Conservation (phyloP, 176 grass and related monocot species). For the Triticum dicoccoides region DNA sequence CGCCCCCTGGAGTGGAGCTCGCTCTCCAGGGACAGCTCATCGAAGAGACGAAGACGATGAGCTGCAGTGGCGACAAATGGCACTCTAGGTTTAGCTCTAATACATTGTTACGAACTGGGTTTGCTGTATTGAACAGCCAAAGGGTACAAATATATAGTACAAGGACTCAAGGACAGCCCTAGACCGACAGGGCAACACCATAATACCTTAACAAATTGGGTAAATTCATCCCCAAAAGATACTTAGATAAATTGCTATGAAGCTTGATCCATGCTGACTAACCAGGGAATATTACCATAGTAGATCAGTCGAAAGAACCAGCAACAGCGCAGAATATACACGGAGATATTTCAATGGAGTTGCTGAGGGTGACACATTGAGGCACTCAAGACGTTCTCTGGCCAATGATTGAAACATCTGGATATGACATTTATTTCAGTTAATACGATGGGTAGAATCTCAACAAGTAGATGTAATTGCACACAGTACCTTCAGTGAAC, state of each 20-base stretch:
- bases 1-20: neutral
- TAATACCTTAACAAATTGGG: neutral
- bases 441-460: slow-evolving; percentile 30
- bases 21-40: neutral
- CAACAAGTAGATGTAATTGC: slow-evolving; percentile 25
- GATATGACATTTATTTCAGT: slow-evolving; percentile 49
- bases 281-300: slow-evolving; percentile 82
- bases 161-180: neutral
- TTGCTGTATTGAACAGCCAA: neutral
- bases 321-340: slow-evolving; percentile 77
- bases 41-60: neutral
- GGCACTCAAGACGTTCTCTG: slow-evolving; percentile 85
- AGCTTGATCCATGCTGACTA: slow-evolving; percentile 27
- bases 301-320: slow-evolving; percentile 83
- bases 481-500: slow-evolving; percentile 84
- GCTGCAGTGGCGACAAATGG: neutral
- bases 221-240: neutral
- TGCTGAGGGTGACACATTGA: slow-evolving; percentile 80
- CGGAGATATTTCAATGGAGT: slow-evolving; percentile 86
- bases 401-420: slow-evolving; percentile 93
- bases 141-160: neutral
- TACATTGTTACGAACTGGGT: neutral
- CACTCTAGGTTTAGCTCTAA: neutral
- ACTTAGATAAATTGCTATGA: neutral
- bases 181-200: neutral